A percentile compares a stretch with the other conserved stretches of the same genome.
phyloP scores from a whole-genome alignment of 495 filamentous ascomycete species.

The Extremus antarcticus region DNA sequence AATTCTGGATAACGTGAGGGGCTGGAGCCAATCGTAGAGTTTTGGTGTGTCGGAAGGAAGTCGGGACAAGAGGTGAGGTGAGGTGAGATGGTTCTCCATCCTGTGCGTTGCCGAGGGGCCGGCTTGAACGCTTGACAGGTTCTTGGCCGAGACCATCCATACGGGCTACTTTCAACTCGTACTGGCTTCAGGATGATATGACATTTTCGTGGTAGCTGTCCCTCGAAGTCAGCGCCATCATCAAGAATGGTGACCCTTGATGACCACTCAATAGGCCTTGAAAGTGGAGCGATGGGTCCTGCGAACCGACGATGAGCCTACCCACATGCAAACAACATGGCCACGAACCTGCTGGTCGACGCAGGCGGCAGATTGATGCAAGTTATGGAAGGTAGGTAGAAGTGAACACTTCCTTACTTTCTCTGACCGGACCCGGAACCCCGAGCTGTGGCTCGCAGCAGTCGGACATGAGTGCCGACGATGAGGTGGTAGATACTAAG shows the following conservation, averaged over 20 bases:
- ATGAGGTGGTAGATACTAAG: background rate
- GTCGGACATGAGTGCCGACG: background rate
- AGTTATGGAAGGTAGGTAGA: too few relatives aligned
- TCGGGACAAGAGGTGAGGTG: background rate
- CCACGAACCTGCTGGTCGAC: too few relatives aligned
- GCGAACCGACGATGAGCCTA: background rate
- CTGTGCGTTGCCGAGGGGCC: too few relatives aligned
- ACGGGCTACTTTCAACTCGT: background rate
- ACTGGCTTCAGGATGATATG: background rate
- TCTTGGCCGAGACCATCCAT: background rate
- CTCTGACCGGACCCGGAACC: too few relatives aligned
- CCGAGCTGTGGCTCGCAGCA: too few relatives aligned
- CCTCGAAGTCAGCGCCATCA: background rate
- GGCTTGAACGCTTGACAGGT: background rate
- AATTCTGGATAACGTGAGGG: background rate
- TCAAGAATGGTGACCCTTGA: background rate
- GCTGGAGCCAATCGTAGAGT: background rate
- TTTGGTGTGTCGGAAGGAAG: background rate
- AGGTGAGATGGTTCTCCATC: background rate
- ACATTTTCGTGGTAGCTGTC: background rate
- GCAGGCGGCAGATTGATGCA: too few relatives aligned
- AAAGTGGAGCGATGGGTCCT: background rate
- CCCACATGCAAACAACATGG: background rate
- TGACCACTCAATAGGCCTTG: background rate
- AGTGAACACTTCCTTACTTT: too few relatives aligned